Evolutionary conservation across 768 basidiomycete species (phyloP).

Genomic region (Coprinopsis sp.): DNA sequence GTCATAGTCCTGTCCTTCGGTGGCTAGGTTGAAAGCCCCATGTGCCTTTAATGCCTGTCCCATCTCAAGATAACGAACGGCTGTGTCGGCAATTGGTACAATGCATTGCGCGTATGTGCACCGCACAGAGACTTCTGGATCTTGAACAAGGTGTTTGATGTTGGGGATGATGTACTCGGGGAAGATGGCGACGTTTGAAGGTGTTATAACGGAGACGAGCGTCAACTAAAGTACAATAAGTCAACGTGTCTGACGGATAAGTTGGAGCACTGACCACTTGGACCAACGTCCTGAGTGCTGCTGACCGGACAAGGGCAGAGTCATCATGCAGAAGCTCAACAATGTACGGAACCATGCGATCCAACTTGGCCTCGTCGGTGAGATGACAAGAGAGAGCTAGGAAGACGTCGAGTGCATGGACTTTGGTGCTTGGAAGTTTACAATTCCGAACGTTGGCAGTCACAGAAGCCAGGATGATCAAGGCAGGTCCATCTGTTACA

Average conservation of each 20-base stretch:
- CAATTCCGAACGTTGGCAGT: slow-evolving; percentile 90
- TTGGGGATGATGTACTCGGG: slow-evolving; percentile 96
- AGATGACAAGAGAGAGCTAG: slow-evolving; percentile 75
- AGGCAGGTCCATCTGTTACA: slow-evolving; percentile 73
- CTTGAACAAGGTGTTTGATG: slow-evolving; percentile 73
- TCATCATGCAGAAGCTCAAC: slow-evolving; percentile 89
- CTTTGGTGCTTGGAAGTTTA: slow-evolving; percentile 76
- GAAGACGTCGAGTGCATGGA: slow-evolving; percentile 82
- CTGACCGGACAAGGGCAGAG: slow-evolving; percentile 73
- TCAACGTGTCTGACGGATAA: too few relatives aligned
- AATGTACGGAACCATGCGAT: slow-evolving; percentile 88
- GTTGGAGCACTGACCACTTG: slow-evolving; percentile 60
- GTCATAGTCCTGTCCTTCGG: slow-evolving; percentile 69
- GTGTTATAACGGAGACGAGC: slow-evolving; percentile 76
- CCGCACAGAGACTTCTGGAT: slow-evolving; percentile 78
- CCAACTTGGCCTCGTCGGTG: slow-evolving; percentile 92
- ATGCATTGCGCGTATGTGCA: slow-evolving; percentile 83
- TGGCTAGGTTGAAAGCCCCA: slow-evolving; percentile 60
- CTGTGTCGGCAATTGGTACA: slow-evolving; percentile 79
- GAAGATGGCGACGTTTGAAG: slow-evolving; percentile 73
- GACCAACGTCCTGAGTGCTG: slow-evolving; percentile 71
- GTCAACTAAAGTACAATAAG: too few relatives aligned
- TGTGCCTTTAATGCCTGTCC: slow-evolving; percentile 86
- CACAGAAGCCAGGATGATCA: slow-evolving; percentile 83
- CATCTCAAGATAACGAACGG: slow-evolving; percentile 88